These are phyloP conservation scores for Pilobolus umbonatus DNA, from an alignment of 192 early-diverging fungal species.

Conservation along the genomic window DNA sequence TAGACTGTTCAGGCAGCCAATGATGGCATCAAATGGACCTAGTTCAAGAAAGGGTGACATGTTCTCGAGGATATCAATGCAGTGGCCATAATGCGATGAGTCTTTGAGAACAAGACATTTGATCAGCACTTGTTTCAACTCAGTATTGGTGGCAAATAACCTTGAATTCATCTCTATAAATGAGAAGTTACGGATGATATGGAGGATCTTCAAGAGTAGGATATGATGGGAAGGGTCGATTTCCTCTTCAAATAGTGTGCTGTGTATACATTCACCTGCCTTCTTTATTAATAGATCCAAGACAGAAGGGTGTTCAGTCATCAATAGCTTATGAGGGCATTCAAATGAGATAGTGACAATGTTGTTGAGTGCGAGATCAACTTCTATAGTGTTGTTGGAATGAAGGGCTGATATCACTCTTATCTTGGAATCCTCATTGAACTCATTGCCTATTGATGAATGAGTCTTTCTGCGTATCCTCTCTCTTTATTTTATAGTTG, in stretches of 20 bases:
- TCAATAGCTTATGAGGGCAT: constrained; percentile 50
- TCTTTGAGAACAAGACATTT: constrained; percentile 57
- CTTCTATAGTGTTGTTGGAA: constrained; percentile 65
- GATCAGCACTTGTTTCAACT: constrained; percentile 52
- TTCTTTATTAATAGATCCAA: constrained; percentile 59
- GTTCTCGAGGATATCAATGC: constrained; percentile 71
- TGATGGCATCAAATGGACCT: constrained; percentile 55
- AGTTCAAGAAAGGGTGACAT: constrained; percentile 51
- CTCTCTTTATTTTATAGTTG: neutral
- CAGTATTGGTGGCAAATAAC: constrained; percentile 40
- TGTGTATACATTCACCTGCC: constrained; percentile 51
- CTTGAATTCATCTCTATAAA: constrained; percentile 58
- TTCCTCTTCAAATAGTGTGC: neutral
- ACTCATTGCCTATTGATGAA: constrained; percentile 4
- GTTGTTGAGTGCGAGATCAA: constrained; percentile 80
- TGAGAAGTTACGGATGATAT: constrained; percentile 73
- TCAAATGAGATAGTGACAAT: constrained; percentile 66
- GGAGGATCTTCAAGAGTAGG: constrained; percentile 35
- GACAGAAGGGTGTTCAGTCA: constrained; percentile 60
- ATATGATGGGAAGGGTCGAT: neutral
- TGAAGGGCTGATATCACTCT: constrained; percentile 67
- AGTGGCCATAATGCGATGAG: constrained; percentile 45
- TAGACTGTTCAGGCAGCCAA: constrained; percentile 55
- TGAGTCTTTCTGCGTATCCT: neutral
- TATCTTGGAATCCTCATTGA: constrained; percentile 39